Conservation (phyloP, 306 rosid genomes). For the Pterocarpus macrocarpus region DNA sequence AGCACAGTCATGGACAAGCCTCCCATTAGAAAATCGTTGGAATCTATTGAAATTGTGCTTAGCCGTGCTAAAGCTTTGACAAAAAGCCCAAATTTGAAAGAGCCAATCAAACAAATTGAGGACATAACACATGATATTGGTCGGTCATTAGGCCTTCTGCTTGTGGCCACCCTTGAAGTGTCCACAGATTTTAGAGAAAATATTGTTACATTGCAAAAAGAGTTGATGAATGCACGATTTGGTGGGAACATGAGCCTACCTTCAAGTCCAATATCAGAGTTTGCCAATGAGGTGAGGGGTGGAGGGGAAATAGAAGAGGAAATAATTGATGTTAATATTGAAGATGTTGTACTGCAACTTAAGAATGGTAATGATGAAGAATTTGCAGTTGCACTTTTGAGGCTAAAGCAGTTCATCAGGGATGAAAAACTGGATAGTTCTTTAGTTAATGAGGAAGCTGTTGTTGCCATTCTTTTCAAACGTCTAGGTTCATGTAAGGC, state of each 20-base stretch:
- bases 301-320: conserved; percentile 65
- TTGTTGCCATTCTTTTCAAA: conserved; percentile 59
- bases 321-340: conserved; percentile 45
- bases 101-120: conserved; percentile 55
- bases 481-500: conserved; percentile 65
- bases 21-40: conserved; percentile 64
- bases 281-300: conserved; percentile 52
- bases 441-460: conserved; percentile 60
- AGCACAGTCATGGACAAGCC: conserved; percentile 55
- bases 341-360: conserved; percentile 62
- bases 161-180: conserved; percentile 63
- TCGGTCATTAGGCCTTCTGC: conserved; percentile 70
- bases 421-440: conserved; percentile 50
- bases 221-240: conserved; percentile 60
- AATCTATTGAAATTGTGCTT: conserved; percentile 68
- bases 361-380: conserved; percentile 75
- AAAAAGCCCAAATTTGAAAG: conserved; percentile 44
- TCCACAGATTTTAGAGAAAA: conserved; percentile 61
- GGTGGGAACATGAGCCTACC: conserved; percentile 52
- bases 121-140: conserved; percentile 72
- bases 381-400: conserved; percentile 56
- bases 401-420: conserved; percentile 54
- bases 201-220: conserved; percentile 58
- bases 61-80: conserved; percentile 53
- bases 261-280: conserved; percentile 55